These are phyloP conservation scores for Elsinoe perseae DNA, from an alignment of 2,329 filamentous ascomycete species.

Conservation along the genomic window DNA sequence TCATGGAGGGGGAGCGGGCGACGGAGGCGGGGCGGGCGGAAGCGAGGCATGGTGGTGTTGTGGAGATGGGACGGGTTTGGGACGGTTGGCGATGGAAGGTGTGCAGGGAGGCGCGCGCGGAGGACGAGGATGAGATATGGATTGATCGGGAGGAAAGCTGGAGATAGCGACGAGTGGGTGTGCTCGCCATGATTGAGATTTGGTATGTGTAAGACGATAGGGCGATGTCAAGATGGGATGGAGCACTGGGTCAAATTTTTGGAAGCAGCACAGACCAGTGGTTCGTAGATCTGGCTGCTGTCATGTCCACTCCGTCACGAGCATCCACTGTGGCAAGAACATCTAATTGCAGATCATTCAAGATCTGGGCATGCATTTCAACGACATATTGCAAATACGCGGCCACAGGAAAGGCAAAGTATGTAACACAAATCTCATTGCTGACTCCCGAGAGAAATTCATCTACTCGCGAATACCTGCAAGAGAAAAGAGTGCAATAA, in stretches of 20 bases:
- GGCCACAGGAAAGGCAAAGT: background rate
- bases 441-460: constrained; percentile 14
- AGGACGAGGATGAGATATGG: background rate
- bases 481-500: constrained; percentile 7
- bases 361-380: constrained; percentile 1
- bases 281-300: constrained; percentile 9
- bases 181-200: background rate
- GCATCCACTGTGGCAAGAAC: background rate
- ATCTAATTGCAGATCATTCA: background rate
- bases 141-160: background rate
- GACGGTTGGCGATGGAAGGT: background rate
- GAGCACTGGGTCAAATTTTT: constrained; percentile 14
- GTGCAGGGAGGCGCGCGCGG: background rate
- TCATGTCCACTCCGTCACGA: background rate
- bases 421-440: constrained; percentile 15
- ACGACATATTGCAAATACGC: background rate
- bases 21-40: background rate
- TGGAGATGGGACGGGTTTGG: background rate
- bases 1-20: constrained; percentile 1
- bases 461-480: constrained; percentile 14
- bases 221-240: background rate
- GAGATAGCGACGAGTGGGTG: background rate
- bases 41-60: background rate
- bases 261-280: constrained; percentile 11
- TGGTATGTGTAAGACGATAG: background rate